Evolutionary conservation across 805 yeast genomes (phyloP).

Genomic region (Hanseniaspora meyeri): DNA sequence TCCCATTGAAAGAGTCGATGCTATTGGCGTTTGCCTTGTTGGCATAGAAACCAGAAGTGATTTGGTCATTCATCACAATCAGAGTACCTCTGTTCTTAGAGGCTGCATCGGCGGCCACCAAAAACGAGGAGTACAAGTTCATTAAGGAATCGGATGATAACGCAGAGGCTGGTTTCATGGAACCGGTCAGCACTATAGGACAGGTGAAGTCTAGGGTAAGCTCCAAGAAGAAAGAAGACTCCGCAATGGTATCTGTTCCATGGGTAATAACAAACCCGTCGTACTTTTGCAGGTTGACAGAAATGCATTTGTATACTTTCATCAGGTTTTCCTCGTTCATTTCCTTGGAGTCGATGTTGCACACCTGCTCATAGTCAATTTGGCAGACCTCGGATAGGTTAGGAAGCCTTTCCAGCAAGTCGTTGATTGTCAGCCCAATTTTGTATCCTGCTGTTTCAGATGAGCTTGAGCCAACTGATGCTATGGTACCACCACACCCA

Average conservation of each 20-base stretch:
- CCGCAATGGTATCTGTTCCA: constrained; percentile 62
- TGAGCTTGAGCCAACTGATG: constrained; percentile 37
- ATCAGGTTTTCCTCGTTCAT: constrained; percentile 37
- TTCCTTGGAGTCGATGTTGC: constrained; percentile 51
- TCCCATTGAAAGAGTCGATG: constrained; percentile 56
- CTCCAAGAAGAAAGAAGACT: constrained; percentile 53
- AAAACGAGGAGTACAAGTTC: constrained; percentile 58
- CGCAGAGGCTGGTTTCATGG: constrained; percentile 63
- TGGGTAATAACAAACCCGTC: constrained; percentile 57
- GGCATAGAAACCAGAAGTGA: constrained; percentile 57
- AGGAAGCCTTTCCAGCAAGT: constrained; percentile 42
- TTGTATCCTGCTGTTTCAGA: constrained; percentile 44
- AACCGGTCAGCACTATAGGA: constrained; percentile 58
- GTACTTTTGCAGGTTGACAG: constrained; percentile 33
- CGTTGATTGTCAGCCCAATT: constrained; percentile 41
- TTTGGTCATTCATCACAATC: constrained; percentile 55
- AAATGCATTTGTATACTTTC: constrained; percentile 36
- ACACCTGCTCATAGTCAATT: constrained; percentile 49
- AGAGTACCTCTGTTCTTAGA: constrained; percentile 48
- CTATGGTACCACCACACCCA: constrained; percentile 52
- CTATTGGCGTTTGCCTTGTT: constrained; percentile 62
- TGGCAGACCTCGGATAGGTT: constrained; percentile 43
- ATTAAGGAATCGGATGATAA: constrained; percentile 63
- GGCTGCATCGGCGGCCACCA: constrained; percentile 42
- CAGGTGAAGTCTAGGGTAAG: constrained; percentile 34